Conservation (phyloP, 2,329 filamentous ascomycete genomes). For the Aureobasidium namibiae region DNA sequence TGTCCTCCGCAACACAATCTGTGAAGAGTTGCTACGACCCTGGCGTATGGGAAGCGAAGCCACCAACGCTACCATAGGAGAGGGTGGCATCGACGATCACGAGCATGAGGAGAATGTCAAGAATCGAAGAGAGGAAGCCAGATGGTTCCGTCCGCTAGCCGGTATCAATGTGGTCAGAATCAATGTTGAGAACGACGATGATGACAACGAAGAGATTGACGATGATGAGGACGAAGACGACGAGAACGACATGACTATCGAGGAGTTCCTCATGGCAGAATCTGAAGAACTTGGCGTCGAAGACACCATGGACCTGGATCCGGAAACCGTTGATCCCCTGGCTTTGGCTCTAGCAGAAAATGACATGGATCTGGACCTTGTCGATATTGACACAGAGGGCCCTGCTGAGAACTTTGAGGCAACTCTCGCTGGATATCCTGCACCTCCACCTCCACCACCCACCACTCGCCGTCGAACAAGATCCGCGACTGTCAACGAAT, state of each 20-base stretch:
- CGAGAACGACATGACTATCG: slow-evolving; percentile 22
- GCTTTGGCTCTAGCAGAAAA: slow-evolving; percentile 16
- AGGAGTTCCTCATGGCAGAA: slow-evolving; percentile 30
- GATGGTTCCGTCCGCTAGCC: slow-evolving; percentile 25
- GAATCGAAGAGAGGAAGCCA: slow-evolving; percentile 31
- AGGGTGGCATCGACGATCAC: slow-evolving; percentile 75
- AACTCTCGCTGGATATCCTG: slow-evolving; percentile 66
- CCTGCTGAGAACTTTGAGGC: slow-evolving; percentile 69
- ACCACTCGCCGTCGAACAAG: slow-evolving; percentile 7
- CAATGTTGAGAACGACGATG: slow-evolving; percentile 35
- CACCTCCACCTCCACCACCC: slow-evolving; percentile 52
- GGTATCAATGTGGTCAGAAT: slow-evolving; percentile 22
- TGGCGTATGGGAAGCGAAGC: slow-evolving; percentile 84
- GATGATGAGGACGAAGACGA: slow-evolving; percentile 36
- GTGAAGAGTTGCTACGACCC: slow-evolving; percentile 79
- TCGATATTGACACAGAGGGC: slow-evolving; percentile 47
- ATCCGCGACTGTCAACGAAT: slow-evolving; percentile 26
- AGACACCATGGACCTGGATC: slow-evolving; percentile 36
- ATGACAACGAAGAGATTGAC: slow-evolving; percentile 36
- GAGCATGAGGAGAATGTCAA: slow-evolving; percentile 49
- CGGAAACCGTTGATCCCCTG: slow-evolving; percentile 29
- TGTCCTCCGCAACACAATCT: slow-evolving; percentile 72
- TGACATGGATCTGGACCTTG: slow-evolving; percentile 44
- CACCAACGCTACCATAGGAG: slow-evolving; percentile 67
- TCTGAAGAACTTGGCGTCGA: slow-evolving; percentile 18